Conservation (phyloP, 1,284 basidiomycete genomes). For the Cutaneotrichosporon dermatis region DNA sequence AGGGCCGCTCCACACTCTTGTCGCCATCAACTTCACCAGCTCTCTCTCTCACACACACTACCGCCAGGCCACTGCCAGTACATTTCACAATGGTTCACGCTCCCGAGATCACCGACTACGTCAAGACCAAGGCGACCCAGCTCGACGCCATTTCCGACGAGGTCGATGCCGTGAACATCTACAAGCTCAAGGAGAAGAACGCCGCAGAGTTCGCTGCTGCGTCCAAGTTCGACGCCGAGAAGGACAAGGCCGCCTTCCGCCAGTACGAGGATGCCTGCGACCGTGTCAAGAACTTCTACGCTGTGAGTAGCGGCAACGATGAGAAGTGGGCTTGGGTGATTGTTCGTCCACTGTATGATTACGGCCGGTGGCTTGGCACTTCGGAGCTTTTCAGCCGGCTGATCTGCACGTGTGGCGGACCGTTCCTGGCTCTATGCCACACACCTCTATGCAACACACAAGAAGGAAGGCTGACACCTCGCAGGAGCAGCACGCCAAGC, state of each 20-base stretch:
- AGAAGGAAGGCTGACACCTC: not conserved
- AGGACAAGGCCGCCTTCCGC: slow-evolving; percentile 63
- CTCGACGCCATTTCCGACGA: slow-evolving; percentile 69
- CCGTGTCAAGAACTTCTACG: slow-evolving; percentile 77
- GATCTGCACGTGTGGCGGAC: slow-evolving; percentile 39
- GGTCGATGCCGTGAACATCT: slow-evolving; percentile 59
- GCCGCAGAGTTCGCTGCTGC: slow-evolving; percentile 55
- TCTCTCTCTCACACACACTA: not conserved
- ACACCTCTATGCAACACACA: not conserved
- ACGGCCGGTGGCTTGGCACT: no score
- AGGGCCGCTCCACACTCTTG: not conserved
- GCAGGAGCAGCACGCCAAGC: slow-evolving; percentile 82
- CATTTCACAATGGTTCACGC: slow-evolving; percentile 26
- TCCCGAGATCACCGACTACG: slow-evolving; percentile 37
- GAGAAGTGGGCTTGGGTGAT: slow-evolving; percentile 33
- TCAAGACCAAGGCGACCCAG: slow-evolving; percentile 36
- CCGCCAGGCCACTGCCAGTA: not conserved
- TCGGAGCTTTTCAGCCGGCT: no score
- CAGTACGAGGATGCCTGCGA: slow-evolving; percentile 63
- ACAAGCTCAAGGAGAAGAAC: slow-evolving; percentile 34
- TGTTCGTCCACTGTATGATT: no score
- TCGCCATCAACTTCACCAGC: not conserved
- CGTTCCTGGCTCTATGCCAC: slow-evolving; percentile 5
- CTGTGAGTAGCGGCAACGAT: not conserved
- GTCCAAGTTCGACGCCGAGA: slow-evolving; percentile 64